A percentile compares a stretch with the other conserved stretches of the same genome.
Conservation (phyloP, 805 yeast genomes). For the Metschnikowia vanudenii region DNA sequence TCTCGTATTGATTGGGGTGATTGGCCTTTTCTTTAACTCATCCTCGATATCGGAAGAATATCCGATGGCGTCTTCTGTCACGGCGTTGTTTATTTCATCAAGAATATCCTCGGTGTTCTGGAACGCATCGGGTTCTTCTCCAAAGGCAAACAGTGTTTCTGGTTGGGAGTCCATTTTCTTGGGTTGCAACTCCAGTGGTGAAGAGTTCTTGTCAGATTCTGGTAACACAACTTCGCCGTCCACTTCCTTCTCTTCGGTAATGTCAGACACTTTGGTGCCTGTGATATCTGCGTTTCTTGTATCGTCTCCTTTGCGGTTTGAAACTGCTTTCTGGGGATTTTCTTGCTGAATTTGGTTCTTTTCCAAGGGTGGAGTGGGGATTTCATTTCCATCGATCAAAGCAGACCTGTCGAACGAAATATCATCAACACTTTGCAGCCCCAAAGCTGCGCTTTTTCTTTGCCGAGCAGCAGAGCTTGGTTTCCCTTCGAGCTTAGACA, state of each 20-base stretch:
- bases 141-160: not conserved
- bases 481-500: constrained; percentile 76
- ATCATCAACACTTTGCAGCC: not conserved
- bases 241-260: too few species aligned
- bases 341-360: not conserved
- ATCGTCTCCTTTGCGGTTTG: too few species aligned
- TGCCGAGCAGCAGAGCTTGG: not conserved
- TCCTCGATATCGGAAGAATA: constrained; percentile 22
- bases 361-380: not conserved
- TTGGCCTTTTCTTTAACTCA: constrained; percentile 26
- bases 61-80: constrained; percentile 36
- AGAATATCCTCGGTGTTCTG: constrained; percentile 34
- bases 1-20: constrained; percentile 29
- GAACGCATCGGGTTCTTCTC: constrained; percentile 14
- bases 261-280: not conserved
- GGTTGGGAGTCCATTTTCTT: not conserved
- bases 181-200: not conserved
- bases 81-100: constrained; percentile 39
- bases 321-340: not conserved
- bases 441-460: not conserved
- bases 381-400: not conserved
- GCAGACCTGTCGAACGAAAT: not conserved
- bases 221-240: too few species aligned
- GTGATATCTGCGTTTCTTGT: not conserved
- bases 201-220: too few species aligned